Base-by-base conservation (phyloP, 139 green algal genomes). In the Closterium sp. region DNA sequence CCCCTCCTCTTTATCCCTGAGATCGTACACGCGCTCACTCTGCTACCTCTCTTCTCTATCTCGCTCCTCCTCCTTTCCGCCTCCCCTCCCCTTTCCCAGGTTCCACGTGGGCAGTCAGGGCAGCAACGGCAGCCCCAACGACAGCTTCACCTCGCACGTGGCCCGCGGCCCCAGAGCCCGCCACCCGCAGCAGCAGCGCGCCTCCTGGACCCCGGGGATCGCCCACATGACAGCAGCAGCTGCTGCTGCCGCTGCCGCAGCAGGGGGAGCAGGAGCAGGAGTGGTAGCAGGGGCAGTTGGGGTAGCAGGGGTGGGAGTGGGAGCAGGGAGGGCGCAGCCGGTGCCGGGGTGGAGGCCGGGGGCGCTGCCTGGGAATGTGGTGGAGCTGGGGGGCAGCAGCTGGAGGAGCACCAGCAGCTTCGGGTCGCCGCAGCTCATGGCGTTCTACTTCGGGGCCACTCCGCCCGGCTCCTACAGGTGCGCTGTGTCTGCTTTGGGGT, bases 371-470 rank as follows among this genome's bases (percentile, higher is more conserved):
- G 7, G 16, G 16, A 76, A 76, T 76, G 55, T 19, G 55, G 55
- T 76, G 55, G 55, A 76, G 55, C 16, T 76, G 55, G 55, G 55
- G 12, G 55, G 55, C 55, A 76, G 55, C 55, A 76, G 55, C 25
- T 76, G 55, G 55, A 28, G 55, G 55, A 76, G 55, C 55, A 76
- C 55, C 55, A 76, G 55, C 55, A 76, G 55, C 55, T 76, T 76
- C 12, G 55, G 55, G 10, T 76, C 55, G 55, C 55, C 55, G 25
- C 55, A 76, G 55, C 55, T 76, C 55, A 33, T 94, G 21, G 91
- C 91, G 5, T 94, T 94, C 91, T 94, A 92, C 6, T 94, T 94
- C 89, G 91, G 91, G 3, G 30, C 38, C 12, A 94, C 91, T 21
- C 91, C 91, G 3, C 89, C 91, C 19, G 91, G 94, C 6, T 83